phyloP scores from a whole-genome alignment of 1,284 basidiomycete genomes.

The Naganishia sp. region DNA sequence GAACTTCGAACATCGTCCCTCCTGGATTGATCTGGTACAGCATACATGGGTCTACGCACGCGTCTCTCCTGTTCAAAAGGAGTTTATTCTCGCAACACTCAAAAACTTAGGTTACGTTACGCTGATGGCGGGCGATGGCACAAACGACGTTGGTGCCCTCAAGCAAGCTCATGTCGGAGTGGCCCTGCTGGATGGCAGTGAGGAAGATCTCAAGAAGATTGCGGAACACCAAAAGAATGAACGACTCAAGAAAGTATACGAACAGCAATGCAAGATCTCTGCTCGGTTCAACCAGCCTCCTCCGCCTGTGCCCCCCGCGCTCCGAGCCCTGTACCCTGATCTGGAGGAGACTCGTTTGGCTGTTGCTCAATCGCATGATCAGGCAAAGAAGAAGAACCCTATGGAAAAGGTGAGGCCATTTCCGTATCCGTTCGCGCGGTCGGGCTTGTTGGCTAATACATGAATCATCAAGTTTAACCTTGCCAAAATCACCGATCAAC shows the following conservation, averaged over 20 bases:
- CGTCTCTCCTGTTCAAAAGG: slow-evolving; percentile 92
- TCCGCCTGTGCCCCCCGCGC: slow-evolving; percentile 79
- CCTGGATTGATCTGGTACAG: slow-evolving; percentile 77
- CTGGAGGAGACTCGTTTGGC: slow-evolving; percentile 84
- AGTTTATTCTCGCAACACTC: slow-evolving; percentile 83
- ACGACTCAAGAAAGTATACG: slow-evolving; percentile 90
- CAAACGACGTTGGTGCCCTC: slow-evolving; percentile 93
- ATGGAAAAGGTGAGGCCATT: slow-evolving; percentile 71
- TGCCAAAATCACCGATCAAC: slow-evolving; percentile 78
- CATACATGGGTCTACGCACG: slow-evolving; percentile 96
- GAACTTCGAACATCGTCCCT: slow-evolving; percentile 65
- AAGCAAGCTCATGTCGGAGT: slow-evolving; percentile 96
- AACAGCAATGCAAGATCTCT: slow-evolving; percentile 86
- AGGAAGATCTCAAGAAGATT: slow-evolving; percentile 87
- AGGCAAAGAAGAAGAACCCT: slow-evolving; percentile 74
- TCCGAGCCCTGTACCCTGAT: slow-evolving; percentile 81
- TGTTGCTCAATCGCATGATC: slow-evolving; percentile 65
- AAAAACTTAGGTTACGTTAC: slow-evolving; percentile 85
- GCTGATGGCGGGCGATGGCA: slow-evolving; percentile 95
- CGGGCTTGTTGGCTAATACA: background rate
- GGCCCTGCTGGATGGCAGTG: slow-evolving; percentile 84
- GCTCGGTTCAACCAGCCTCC: slow-evolving; percentile 86
- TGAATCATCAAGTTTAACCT: slow-evolving; percentile 71
- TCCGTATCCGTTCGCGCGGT: background rate
- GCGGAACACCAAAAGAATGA: slow-evolving; percentile 86